phyloP scores from a whole-genome alignment of 75 land plant genomes.

The Cupressus sempervirens region DNA sequence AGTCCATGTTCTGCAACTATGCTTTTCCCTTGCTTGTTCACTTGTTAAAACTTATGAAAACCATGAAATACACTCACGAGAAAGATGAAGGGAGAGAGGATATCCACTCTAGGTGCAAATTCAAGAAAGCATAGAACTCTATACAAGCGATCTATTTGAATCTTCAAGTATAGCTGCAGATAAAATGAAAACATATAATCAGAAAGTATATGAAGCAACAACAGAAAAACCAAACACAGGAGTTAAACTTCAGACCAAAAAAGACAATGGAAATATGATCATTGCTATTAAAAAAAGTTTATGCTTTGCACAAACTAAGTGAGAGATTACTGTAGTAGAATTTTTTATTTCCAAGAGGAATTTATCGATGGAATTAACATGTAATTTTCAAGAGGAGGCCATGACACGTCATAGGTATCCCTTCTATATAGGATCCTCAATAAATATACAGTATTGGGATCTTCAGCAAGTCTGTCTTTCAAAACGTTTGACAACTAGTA shows the following conservation, averaged over 20 bases:
- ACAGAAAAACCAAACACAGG: background rate
- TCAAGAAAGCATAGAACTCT: background rate
- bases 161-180: background rate
- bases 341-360: background rate
- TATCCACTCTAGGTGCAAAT: background rate
- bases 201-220: background rate
- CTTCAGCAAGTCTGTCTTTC: background rate
- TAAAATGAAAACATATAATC: background rate
- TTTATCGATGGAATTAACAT: background rate
- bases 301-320: background rate
- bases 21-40: background rate
- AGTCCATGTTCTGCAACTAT: too few species aligned
- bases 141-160: background rate
- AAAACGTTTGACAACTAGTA: background rate
- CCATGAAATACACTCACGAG: background rate
- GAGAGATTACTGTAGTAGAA: background rate
- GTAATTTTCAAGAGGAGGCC: background rate
- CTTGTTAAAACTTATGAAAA: background rate
- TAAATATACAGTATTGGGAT: background rate
- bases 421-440: background rate
- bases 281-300: background rate
- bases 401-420: background rate
- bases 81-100: background rate
- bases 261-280: background rate
- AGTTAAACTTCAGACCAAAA: background rate